These are phyloP conservation scores for Pleoardoris graminearum DNA, from an alignment of 2,329 filamentous ascomycete species.

Conservation along the genomic window DNA sequence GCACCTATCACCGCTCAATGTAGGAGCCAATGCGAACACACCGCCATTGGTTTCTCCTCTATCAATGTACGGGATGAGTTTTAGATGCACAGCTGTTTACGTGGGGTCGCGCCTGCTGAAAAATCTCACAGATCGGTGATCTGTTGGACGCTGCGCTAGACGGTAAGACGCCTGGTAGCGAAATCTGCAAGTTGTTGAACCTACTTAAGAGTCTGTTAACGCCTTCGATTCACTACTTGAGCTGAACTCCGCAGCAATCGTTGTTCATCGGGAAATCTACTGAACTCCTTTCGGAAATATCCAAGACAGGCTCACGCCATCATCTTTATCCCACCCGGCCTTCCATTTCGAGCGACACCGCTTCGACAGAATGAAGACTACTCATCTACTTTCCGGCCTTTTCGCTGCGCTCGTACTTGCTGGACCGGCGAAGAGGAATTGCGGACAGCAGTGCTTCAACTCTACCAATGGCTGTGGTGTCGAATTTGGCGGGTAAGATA, in stretches of 20 bases:
- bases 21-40: constrained; percentile 3
- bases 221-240: not conserved
- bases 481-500: constrained; percentile 26
- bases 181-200: not conserved
- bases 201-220: constrained; percentile 1
- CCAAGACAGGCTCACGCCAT: not conserved
- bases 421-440: constrained; percentile 21
- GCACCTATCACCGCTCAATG: constrained; percentile 3
- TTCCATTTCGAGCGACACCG: not conserved
- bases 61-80: not conserved
- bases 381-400: constrained; percentile 4
- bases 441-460: constrained; percentile 23
- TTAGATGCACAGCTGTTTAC: not conserved
- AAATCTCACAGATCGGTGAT: not conserved
- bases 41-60: not conserved
- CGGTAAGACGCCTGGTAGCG: not conserved
- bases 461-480: constrained; percentile 24
- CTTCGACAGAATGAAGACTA: constrained; percentile 10
- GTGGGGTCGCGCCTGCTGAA: not conserved
- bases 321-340: too few relatives aligned
- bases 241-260: not conserved
- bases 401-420: constrained; percentile 12
- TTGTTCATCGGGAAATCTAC: not conserved
- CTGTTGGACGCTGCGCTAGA: not conserved
- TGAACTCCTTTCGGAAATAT: not conserved